Evolutionary conservation across 2,329 filamentous ascomycete species (phyloP), one percentile per base, ranked within the genome.

Genomic region (Trichoderma harzianum): DNA sequence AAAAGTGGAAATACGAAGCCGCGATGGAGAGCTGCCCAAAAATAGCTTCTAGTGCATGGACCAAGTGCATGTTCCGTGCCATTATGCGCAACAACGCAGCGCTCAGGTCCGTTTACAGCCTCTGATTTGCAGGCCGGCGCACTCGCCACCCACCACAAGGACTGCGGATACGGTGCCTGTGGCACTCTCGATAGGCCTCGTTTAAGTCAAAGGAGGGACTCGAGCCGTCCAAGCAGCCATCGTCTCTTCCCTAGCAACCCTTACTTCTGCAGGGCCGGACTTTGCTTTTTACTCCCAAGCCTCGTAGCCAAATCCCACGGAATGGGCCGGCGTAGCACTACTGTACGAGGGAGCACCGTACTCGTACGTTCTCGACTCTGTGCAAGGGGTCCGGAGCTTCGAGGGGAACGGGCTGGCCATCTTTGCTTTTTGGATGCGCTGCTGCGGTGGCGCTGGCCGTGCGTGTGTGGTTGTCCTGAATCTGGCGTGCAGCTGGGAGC

Each of bases 401-500:
- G 26, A 34, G 11, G 10, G 36, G 65, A n/a, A 51, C n/a, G 28
- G 43, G 43, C 39, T 34, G 36, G n/a, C 34, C 28, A 36, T 69
- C 21, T 62, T 62, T 53, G 34, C 39, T 69, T 53, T 69, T 51
- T 34, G 61, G 57, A 69, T 62, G 67, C 67, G 67, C 67, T 69
- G 67, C 53, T 69, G 67, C 57, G 67, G 67, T 69, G 67, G 67
- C 67, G 67, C 36, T 47, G 57, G 30, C 39, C 65, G 55, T 69
- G 65, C 65, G 55, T 69, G 3, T 58, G 34, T 58, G 53, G 65
- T 30, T 62, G 57, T 69, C 67, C 67, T 69, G 67, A 69, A 69
- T 53, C 67, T 62, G 36, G 66, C 66, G 55, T 61, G 66, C 51
- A 67, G 47, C 47, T 39, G 64, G 51, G 58, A 53, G 21, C 21